These are phyloP conservation scores for Podospora pseudoanserina DNA, from an alignment of 495 filamentous ascomycete species.

Conservation along the genomic window DNA sequence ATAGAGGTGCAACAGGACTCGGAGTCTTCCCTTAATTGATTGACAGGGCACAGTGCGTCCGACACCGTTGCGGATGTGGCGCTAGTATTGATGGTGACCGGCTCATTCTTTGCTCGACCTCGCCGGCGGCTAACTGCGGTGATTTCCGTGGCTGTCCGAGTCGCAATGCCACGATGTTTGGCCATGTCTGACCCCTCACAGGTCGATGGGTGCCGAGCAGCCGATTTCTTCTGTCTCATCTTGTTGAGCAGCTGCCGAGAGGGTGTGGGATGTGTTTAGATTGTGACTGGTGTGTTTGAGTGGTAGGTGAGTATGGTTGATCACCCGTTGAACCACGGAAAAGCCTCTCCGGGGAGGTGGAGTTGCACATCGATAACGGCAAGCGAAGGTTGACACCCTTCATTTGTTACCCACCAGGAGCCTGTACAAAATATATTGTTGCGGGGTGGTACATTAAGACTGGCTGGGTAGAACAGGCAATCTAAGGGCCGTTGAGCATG, in stretches of 20 bases:
- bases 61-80: not conserved
- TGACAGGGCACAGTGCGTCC: not conserved
- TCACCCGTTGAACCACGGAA: not conserved
- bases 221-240: not conserved
- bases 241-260: not conserved
- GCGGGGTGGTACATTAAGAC: too few relatives aligned
- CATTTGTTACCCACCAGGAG: too few relatives aligned
- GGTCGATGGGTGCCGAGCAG: not conserved
- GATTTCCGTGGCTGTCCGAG: not conserved
- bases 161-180: not conserved
- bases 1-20: not conserved
- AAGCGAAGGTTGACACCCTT: not conserved
- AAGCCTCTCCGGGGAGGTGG: not conserved
- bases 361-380: too few relatives aligned
- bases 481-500: too few relatives aligned
- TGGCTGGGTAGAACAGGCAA: too few relatives aligned
- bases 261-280: not conserved
- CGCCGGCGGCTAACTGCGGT: not conserved
- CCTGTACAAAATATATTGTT: too few relatives aligned
- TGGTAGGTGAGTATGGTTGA: not conserved
- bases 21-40: not conserved
- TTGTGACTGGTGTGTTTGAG: not conserved
- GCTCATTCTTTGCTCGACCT: not conserved
- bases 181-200: not conserved
- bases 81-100: not conserved